Base-by-base conservation (phyloP, 2,329 filamentous ascomycete species). In the Calonectria fujianensis region DNA sequence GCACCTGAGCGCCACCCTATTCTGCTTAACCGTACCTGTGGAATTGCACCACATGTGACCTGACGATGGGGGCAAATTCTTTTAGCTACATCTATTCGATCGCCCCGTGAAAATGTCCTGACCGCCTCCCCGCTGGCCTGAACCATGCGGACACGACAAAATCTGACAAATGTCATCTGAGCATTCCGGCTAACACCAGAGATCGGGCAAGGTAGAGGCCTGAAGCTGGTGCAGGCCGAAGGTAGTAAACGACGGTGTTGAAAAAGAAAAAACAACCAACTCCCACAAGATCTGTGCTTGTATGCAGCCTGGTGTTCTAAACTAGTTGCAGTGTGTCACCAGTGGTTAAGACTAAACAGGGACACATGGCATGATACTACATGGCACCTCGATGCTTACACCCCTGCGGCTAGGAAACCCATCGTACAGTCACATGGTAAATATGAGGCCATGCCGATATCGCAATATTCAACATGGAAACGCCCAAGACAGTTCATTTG, bases 31-130 rank as follows among this genome's bases (percentile, higher is more conserved):
- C 27, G 31, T 11, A 32, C 27, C 27, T 61, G 35, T 61, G n/a
- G 35, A 61, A 61, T 37, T 24, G 32, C 57, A 61, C 57, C 57
- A 57, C 52, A 57, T 57, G 52, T 61, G 57, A 61, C 57, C 32
- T 61, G 57, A 61, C 35, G 32, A 61, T 57, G 57, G 35, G 32
- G 20, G 13, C 57, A 61, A 37, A 39, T 37, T n/a, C 32, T 7
- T 37, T 39, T 37, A 61, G 57, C 57, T 27, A 61, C n/a, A 14
- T 6, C 32, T 37, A 11, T 8, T 61, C 2, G 20, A 61, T 39
- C 24, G 57, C 57, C 57, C 35, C 57, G 37, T 24, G 35, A 16
- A 45, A 24, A 13, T 48, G 9, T 48, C 45, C 45, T 48, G 45
- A 48, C 45, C 45, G 45, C 45, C 45, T 48, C 45, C n/a, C 45